Conservation (phyloP, 345 rosid genomes). For the Eucalyptus tenuipes region DNA sequence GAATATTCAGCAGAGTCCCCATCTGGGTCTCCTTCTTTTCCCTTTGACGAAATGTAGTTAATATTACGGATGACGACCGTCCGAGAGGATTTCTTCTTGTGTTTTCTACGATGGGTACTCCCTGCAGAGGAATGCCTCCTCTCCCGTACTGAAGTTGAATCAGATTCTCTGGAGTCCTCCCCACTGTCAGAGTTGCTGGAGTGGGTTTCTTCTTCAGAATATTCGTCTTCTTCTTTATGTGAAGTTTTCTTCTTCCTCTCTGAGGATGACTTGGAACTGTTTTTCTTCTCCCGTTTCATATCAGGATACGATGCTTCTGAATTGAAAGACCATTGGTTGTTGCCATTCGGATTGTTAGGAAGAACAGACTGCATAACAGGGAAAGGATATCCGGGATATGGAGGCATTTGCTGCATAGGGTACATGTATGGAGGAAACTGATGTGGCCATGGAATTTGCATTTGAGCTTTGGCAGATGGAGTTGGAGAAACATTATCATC, state of each 20-base stretch:
- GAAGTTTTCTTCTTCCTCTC: slow-evolving; percentile 18
- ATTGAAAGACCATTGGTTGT: slow-evolving; percentile 17
- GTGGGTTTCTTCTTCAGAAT: slow-evolving; percentile 29
- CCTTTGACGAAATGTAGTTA: slow-evolving; percentile 76
- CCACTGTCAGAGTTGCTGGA: slow-evolving; percentile 39
- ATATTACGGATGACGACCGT: slow-evolving; percentile 80
- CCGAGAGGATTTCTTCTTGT: slow-evolving; percentile 48
- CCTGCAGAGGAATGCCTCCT: slow-evolving; percentile 27
- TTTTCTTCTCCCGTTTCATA: background rate
- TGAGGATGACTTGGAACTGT: slow-evolving; percentile 3
- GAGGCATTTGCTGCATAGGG: slow-evolving; percentile 33
- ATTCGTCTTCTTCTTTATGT: slow-evolving; percentile 24
- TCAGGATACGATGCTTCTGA: slow-evolving; percentile 3
- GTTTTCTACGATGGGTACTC: slow-evolving; percentile 22
- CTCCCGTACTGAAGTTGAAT: slow-evolving; percentile 24
- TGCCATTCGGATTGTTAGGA: slow-evolving; percentile 20
- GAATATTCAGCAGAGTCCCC: slow-evolving; percentile 20
- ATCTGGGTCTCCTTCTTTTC: slow-evolving; percentile 37
- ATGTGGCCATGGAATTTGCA: slow-evolving; percentile 56
- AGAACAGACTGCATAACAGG: slow-evolving; percentile 44
- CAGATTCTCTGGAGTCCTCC: slow-evolving; percentile 19
- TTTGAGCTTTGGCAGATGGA: slow-evolving; percentile 25
- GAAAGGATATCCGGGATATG: slow-evolving; percentile 65
- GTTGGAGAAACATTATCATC: slow-evolving; percentile 28
- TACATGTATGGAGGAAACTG: slow-evolving; percentile 63